phyloP scores from a whole-genome alignment of 1,284 basidiomycete species.

The Gomphus sp. region DNA sequence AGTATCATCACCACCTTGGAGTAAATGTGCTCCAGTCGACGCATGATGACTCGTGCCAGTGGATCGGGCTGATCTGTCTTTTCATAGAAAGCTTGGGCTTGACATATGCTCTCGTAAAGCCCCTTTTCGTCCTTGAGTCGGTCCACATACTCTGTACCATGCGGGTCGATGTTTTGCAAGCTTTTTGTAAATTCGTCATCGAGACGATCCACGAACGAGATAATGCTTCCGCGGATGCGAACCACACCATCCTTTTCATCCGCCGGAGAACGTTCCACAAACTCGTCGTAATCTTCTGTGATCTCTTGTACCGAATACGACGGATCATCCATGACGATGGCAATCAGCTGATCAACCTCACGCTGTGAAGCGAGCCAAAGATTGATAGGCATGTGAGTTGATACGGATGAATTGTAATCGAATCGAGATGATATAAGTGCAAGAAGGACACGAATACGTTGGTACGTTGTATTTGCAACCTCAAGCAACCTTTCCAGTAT shows the following conservation, averaged over 20 bases:
- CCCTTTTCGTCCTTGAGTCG: conserved; percentile 92
- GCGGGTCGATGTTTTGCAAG: conserved; percentile 97
- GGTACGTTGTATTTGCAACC: conserved; percentile 83
- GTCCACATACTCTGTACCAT: conserved; percentile 97
- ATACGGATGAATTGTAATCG: conserved; percentile 89
- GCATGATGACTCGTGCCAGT: conserved; percentile 85
- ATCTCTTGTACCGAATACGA: conserved; percentile 81
- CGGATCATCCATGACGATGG: conserved; percentile 64
- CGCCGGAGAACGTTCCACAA: conserved; percentile 77
- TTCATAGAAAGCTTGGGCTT: conserved; percentile 89
- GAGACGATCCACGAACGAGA: conserved; percentile 91
- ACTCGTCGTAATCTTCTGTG: conserved; percentile 90
- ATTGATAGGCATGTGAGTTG: conserved; percentile 86
- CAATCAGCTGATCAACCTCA: conserved; percentile 84
- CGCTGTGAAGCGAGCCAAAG: conserved; percentile 83
- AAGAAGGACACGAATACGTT: conserved; percentile 89
- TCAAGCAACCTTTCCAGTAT: conserved; percentile 86
- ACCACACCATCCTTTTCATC: conserved; percentile 61
- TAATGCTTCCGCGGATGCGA: conserved; percentile 83
- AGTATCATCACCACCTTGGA: conserved; percentile 62
- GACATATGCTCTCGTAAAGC: conserved; percentile 89
- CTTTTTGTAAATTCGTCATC: conserved; percentile 99
- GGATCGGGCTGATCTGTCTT: conserved; percentile 66
- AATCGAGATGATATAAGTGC: conserved; percentile 93
- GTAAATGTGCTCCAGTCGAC: conserved; percentile 96